Percentiles rank a stretch among this genome's conserved stretches.
phyloP scores from a whole-genome alignment of 371 early-diverging fungal genomes.

The Cokeromyces recurvatus region DNA sequence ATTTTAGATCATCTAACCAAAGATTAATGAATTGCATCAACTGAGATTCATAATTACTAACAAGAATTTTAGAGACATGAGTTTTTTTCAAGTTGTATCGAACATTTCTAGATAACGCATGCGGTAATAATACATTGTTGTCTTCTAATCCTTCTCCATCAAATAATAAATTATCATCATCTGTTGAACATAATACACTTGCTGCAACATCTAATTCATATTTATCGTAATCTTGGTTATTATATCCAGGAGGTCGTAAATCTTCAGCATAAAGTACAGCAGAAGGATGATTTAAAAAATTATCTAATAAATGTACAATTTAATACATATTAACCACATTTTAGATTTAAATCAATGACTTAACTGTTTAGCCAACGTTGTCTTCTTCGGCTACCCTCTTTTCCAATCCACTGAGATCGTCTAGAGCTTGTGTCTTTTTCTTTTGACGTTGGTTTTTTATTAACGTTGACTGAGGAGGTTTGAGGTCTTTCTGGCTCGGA shows the following conservation, averaged over 20 bases:
- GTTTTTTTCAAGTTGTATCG: conserved; percentile 21
- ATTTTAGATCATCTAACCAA: conserved; percentile 6
- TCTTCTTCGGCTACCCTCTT: conserved; percentile 30
- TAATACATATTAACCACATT: neutral
- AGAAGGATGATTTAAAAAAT: conserved; percentile 30
- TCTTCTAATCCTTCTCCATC: neutral
- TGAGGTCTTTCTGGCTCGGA: neutral
- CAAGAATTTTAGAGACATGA: conserved; percentile 25
- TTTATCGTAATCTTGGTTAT: neutral
- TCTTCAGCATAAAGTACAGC: conserved; percentile 33
- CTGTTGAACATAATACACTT: neutral
- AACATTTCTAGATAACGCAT: conserved; percentile 10
- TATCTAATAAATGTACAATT: no score
- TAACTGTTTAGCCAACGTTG: conserved; percentile 37
- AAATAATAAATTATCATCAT: neutral
- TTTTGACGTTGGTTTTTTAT: neutral
- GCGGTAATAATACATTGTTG: neutral
- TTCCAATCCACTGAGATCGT: conserved; percentile 20
- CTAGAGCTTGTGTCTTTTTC: no score
- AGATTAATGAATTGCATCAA: conserved; percentile 18
- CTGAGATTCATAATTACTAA: conserved; percentile 22
- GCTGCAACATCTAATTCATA: neutral
- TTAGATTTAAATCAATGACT: neutral
- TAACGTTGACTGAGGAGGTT: no score
- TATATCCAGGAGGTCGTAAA: conserved; percentile 30